Evolutionary conservation across 345 rosid species (phyloP).

Genomic region (Odontarrhena argentea): DNA sequence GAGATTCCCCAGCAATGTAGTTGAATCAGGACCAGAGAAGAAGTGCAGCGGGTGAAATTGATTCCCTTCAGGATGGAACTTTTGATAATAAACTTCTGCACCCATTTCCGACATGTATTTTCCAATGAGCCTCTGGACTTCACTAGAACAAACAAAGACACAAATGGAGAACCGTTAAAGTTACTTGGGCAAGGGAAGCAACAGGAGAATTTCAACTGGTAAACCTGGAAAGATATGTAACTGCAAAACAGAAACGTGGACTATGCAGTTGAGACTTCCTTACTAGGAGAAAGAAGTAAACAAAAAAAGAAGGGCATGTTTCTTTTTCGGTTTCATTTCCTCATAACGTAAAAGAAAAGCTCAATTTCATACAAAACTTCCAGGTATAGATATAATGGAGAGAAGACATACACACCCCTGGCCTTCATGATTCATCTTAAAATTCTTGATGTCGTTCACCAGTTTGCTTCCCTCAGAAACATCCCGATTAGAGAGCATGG

Average conservation of each 20-base stretch:
- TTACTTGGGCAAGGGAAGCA: neutral
- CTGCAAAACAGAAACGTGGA: neutral
- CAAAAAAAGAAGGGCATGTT: neutral
- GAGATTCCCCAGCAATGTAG: constrained; percentile 46
- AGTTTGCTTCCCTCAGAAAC: constrained; percentile 65
- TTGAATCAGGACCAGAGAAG: constrained; percentile 63
- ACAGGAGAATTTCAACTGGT: neutral
- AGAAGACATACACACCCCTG: constrained; percentile 62
- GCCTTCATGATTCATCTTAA: constrained; percentile 47
- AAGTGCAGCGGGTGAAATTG: constrained; percentile 80
- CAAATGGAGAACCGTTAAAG: constrained; percentile 10
- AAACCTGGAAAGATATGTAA: neutral
- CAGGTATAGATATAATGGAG: constrained; percentile 19
- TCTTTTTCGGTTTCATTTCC: neutral
- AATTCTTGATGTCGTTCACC: constrained; percentile 55
- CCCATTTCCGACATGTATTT: constrained; percentile 70
- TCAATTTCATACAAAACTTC: neutral
- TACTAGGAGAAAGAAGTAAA: neutral
- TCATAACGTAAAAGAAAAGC: neutral
- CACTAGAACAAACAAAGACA: constrained; percentile 48
- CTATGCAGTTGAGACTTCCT: neutral
- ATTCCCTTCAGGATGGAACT: constrained; percentile 60
- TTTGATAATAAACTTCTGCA: constrained; percentile 84
- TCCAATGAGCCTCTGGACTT: constrained; percentile 61
- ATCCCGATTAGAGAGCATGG: constrained; percentile 74